Evolutionary conservation across 2,329 filamentous ascomycete genomes (phyloP), one percentile per base, ranked within the genome.

Genomic region (Fusarium aywerte): DNA sequence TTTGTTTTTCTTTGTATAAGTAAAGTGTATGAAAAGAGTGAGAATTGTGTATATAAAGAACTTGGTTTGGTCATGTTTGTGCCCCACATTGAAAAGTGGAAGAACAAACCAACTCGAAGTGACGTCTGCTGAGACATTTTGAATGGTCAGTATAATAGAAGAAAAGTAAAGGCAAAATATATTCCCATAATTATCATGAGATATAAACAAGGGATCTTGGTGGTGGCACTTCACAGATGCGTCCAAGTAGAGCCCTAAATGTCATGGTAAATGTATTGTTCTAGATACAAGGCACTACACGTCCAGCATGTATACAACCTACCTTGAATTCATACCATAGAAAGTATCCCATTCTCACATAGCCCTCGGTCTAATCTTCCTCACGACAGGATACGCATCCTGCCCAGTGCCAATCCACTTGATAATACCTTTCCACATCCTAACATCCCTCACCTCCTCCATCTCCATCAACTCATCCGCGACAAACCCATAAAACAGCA

Each of bases 41-140:
- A 58, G 40, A 44, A 50, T 49, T 55, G 25, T 48, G 33, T 23
- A 49, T 49, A 53, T 36, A 21, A 31, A 58, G 39, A 58, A 31
- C 15, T 42, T 47, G 50, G 31, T 50, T 63, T 63, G 40, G 42
- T 42, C 23, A 27, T 62, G 32, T 42, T 42, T 32, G 38, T 40
- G 62, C 63, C 63, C 63, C 63, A 67, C 63, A 48, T 58, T 33
- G 51, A 67, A 67, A 67, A 67, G 62, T 65, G 62, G 62, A 65
- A 65, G 62, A 18, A 13, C 44, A 50, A 60, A 16, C 42, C 23
- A 60, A 47, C 42, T 53, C 49, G 7, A 44, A 61, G 55, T 65
- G 62, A 62, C 56, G 57, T 56, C 39, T 47, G 31, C 15, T 21
- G 31, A 35, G 2, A 42, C 7, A 16, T 42, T 36, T 18, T 61